phyloP scores from a whole-genome alignment of 768 basidiomycete genomes.

The Leccinum longicurvipes region DNA sequence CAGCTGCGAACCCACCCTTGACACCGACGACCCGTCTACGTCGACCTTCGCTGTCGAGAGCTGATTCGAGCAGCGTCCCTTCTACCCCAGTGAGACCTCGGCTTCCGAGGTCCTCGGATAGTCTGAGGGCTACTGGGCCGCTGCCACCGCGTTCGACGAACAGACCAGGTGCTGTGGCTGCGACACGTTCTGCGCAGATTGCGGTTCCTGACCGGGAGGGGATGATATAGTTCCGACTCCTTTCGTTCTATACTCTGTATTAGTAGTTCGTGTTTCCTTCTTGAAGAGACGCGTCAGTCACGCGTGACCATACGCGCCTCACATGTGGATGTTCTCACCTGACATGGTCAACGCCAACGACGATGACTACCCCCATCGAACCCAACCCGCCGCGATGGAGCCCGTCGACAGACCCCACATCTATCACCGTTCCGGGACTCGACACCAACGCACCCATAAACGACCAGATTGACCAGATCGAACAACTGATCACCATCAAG shows the following conservation, averaged over 20 bases:
- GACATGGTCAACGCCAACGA: background rate
- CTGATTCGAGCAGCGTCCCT: slow-evolving; percentile 27
- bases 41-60: slow-evolving; percentile 23
- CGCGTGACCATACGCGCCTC: slow-evolving; percentile 22
- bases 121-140: slow-evolving; percentile 43
- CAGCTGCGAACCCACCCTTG: slow-evolving; percentile 17
- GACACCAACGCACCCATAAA: slow-evolving; percentile 64
- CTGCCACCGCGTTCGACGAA: slow-evolving; percentile 66
- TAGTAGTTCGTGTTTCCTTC: background rate
- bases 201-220: slow-evolving; percentile 57
- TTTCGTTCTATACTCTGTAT: background rate
- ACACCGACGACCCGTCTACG: slow-evolving; percentile 27
- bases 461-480: slow-evolving; percentile 92
- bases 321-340: no score
- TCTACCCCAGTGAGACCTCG: slow-evolving; percentile 18
- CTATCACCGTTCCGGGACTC: slow-evolving; percentile 68
- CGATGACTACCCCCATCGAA: slow-evolving; percentile 41
- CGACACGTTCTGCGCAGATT: slow-evolving; percentile 44
- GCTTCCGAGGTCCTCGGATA: slow-evolving; percentile 27
- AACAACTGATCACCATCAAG: slow-evolving; percentile 90
- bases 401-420: slow-evolving; percentile 58
- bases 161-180: slow-evolving; percentile 53
- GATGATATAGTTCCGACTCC: slow-evolving; percentile 46
- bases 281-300: slow-evolving; percentile 17
- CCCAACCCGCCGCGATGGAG: slow-evolving; percentile 68